Evolutionary conservation across 2,329 filamentous ascomycete genomes (phyloP), one percentile per base, ranked within the genome.

Genomic region (Dothistroma pini): DNA sequence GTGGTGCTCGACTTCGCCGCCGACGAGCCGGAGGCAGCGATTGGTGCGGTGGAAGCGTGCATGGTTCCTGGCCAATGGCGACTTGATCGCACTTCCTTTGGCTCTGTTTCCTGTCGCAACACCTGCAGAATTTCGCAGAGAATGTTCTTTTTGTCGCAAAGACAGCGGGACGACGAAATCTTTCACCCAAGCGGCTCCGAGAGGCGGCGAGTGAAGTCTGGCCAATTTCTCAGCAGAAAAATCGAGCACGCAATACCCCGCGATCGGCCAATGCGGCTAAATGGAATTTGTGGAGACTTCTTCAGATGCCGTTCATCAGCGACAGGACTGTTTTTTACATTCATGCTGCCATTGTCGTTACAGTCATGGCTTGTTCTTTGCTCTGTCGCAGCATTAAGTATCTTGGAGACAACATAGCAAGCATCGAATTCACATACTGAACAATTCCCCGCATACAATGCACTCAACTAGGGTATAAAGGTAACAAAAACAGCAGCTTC

Each of bases 211-310:
- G 34, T 34, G 12, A 34, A 19, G 14, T 47, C 34, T 47, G 31
- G 21, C 38, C 50, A 41, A 54, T 54, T 59, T 54, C 50, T 48
- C 49, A 59, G 57, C 57, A n/a, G 41, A 56, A 35, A 56, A 34
- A n/a, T n/a, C 25, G 41, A 50, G 47, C 41, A 50, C 47, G 55
- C 55, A 57, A 53, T 58, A n/a, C 16, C 7, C 51, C 51, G 51
- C 19, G 44, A 50, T 50, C 55, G 38, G 55, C 22, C 41, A 34
- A 25, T 53, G 21, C 35, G 16, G 14, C 58, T 54, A 12, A 61
- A 38, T 11, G 34, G 34, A 38, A 44, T n/a, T 80, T 61, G 84
- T 79, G 47, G 83, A 63, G n/a, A 74, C 78, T 22, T 16, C 32
- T 44, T 16, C 38, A 44, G 38, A 44, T 44, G 38, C 38, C 38